Evolutionary conservation across 2,329 filamentous ascomycete species (phyloP).

Genomic region (Pseudogymnoascus sp.): DNA sequence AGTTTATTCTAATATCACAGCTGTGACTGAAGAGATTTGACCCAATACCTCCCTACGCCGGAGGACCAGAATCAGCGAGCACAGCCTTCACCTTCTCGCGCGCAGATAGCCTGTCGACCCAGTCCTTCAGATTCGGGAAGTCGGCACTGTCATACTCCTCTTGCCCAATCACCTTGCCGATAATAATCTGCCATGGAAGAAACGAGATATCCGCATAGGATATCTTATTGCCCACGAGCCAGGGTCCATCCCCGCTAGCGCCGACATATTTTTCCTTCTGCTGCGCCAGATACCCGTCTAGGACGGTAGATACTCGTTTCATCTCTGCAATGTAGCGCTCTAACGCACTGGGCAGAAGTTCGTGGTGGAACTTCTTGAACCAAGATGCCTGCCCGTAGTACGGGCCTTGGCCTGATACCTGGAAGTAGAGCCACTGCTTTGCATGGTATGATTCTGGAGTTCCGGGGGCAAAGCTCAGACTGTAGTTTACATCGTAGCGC

Average conservation of each 20-base stretch:
- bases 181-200: background rate
- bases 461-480: constrained; percentile 28
- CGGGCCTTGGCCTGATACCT: constrained; percentile 36
- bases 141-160: background rate
- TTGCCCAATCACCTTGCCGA: background rate
- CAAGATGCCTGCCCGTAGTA: constrained; percentile 37
- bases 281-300: constrained; percentile 28
- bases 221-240: background rate
- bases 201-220: background rate
- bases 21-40: background rate
- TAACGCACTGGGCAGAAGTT: constrained; percentile 37
- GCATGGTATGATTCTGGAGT: constrained; percentile 28
- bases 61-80: background rate
- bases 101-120: background rate
- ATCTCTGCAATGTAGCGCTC: constrained; percentile 40
- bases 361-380: constrained; percentile 32
- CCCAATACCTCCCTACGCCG: background rate
- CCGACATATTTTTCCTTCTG: background rate
- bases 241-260: background rate
- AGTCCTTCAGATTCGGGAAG: background rate
- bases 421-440: constrained; percentile 38
- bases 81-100: background rate
- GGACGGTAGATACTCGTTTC: constrained; percentile 37
- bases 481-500: constrained; percentile 32
- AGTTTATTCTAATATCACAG: background rate